phyloP scores from a whole-genome alignment of 2,329 filamentous ascomycete species.

The Coniochaeta sp. region DNA sequence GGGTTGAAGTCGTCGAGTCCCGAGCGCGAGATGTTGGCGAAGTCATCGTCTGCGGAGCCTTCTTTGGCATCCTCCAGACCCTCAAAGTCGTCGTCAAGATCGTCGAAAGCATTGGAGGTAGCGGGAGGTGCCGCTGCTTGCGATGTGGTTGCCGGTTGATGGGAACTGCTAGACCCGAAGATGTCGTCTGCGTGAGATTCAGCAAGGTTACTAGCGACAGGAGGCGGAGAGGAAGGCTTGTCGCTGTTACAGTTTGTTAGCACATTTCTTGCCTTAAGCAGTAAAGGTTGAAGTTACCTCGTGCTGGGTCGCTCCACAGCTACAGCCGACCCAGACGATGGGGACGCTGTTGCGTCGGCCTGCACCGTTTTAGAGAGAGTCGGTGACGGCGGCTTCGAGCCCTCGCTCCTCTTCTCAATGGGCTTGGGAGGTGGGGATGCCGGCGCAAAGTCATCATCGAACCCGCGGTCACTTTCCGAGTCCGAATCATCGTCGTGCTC shows the following conservation, averaged over 20 bases:
- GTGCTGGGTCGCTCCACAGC: background rate
- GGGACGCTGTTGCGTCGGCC: conserved; percentile 3
- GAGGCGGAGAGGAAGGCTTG: background rate
- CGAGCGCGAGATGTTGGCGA: conserved; percentile 64
- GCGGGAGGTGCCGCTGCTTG: conserved; percentile 21
- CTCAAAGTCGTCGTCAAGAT: conserved; percentile 74
- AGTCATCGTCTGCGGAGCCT: conserved; percentile 70
- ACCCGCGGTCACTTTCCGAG: conserved; percentile 69
- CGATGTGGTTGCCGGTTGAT: background rate
- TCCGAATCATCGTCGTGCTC: conserved; percentile 79
- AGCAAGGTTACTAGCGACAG: conserved; percentile 7
- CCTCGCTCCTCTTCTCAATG: conserved; percentile 14
- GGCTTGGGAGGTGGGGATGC: conserved; percentile 38
- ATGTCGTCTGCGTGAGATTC: conserved; percentile 26
- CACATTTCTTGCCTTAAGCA: background rate
- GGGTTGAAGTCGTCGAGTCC: conserved; percentile 73
- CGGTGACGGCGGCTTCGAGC: conserved; percentile 16
- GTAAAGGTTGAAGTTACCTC: background rate
- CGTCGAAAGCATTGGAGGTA: conserved; percentile 54
- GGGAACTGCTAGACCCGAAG: conserved; percentile 25
- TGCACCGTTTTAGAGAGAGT: conserved; percentile 11
- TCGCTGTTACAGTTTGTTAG: conserved; percentile 6
- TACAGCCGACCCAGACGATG: background rate
- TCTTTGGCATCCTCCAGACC: conserved; percentile 80
- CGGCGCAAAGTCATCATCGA: conserved; percentile 87